Evolutionary conservation across 2,329 filamentous ascomycete species (phyloP), one percentile per base, ranked within the genome.

Genomic region (Hortaea sp.): DNA sequence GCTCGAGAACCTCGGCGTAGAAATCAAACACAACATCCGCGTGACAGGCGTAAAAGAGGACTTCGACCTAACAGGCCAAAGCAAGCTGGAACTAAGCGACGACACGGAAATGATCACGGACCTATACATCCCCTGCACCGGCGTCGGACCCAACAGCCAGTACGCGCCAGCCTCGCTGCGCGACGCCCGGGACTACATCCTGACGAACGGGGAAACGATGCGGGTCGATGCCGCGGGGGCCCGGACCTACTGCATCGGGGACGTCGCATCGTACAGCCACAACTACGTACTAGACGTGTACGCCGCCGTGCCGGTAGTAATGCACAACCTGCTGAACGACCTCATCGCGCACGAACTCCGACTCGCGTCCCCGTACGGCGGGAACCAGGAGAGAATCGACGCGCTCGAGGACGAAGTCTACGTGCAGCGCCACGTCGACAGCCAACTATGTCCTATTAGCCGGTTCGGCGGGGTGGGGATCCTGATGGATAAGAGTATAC

Each of bases 381-480:
- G 39, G 12, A 30, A 41, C 28, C 20, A 41, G 5, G 20, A 41
- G 10, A 29, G 3, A 3, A 41, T 30, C 20, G 63, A 63, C 38
- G 45, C 53, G n/a, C 65, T 60, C 51, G 64, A 64, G 51, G 57
- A 56, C 12, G 53, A 58, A 32, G 46, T 53, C 5, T 57, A 53
- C 41, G 62, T 66, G 48, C 30, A 54, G 45, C 37, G 37, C 7
- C 9, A 10, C 10, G 37, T 10, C 37, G 37, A 39, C 7, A 61
- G 63, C 29, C 62, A 66, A 39, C 48, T 69, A 7, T 64, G 69
- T 6, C 66, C 68, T 0, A 59, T 69, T 11, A 67, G 68, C 5
- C 58, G 58, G 32, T 56, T 53, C 20, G 60, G 61, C 29, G 68
- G 67, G 12, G 65, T 70, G 7, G 67, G 66, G 7, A 54, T 59